phyloP scores from a whole-genome alignment of 2,329 filamentous ascomycete genomes.

The Rutstroemia sp. region DNA sequence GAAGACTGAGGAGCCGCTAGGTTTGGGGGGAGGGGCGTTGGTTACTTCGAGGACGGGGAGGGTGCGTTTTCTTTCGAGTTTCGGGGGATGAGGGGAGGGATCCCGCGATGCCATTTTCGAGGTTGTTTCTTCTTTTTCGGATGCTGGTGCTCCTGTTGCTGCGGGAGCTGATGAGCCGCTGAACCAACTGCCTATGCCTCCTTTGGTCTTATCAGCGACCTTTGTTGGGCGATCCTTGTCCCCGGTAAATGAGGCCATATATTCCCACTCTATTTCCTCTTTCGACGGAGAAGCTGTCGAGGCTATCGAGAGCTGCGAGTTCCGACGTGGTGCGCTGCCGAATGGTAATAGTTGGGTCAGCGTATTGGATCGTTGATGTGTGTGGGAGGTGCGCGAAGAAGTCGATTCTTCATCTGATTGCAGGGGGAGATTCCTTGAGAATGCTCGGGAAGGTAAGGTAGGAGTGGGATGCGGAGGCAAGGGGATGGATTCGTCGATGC shows the following conservation, averaged over 20 bases:
- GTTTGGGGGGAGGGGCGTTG: constrained; percentile 8
- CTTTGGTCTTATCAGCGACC: constrained; percentile 21
- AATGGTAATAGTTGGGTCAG: constrained; percentile 22
- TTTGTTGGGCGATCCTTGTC: constrained; percentile 22
- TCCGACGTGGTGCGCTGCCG: constrained; percentile 12
- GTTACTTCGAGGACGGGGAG: constrained; percentile 11
- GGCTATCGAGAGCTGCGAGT: constrained; percentile 13
- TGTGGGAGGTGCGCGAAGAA: constrained; percentile 13
- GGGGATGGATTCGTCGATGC: constrained; percentile 8
- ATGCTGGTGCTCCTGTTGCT: constrained; percentile 16
- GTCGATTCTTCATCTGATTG: constrained; percentile 13
- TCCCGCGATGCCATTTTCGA: constrained; percentile 11
- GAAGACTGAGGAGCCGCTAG: constrained; percentile 15
- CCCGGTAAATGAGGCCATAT: constrained; percentile 26
- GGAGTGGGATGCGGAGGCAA: constrained; percentile 11
- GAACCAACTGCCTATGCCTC: constrained; percentile 26
- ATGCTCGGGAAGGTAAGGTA: constrained; percentile 2
- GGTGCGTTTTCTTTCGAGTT: constrained; percentile 18
- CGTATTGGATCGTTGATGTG: constrained; percentile 16
- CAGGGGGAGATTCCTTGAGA: constrained; percentile 9
- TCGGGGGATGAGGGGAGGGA: constrained; percentile 15
- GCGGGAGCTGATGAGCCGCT: constrained; percentile 22
- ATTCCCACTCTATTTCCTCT: constrained; percentile 15
- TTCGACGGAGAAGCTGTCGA: constrained; percentile 7
- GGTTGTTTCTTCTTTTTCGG: constrained; percentile 7